These are phyloP conservation scores for Cryptococcus sp. DNA, from an alignment of 1,284 basidiomycete species.

Conservation along the genomic window DNA sequence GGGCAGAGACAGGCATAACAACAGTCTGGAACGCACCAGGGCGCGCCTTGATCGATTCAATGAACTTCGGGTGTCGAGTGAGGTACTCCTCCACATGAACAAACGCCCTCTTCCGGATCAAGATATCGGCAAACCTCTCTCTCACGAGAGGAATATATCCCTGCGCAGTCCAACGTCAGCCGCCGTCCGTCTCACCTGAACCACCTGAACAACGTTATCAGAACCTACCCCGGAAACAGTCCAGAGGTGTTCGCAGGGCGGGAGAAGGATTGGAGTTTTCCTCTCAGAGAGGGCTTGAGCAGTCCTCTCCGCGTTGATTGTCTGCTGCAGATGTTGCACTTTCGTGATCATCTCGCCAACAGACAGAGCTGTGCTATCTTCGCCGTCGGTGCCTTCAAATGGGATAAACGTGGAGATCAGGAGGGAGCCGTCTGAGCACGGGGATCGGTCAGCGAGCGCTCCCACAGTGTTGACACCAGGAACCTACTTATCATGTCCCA, in stretches of 20 bases:
- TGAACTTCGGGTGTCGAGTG: constrained; percentile 46
- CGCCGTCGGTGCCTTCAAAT: constrained; percentile 50
- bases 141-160: constrained; percentile 43
- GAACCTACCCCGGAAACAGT: constrained; percentile 44
- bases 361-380: constrained; percentile 44
- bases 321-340: constrained; percentile 35
- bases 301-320: constrained; percentile 35
- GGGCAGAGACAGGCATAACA: not conserved
- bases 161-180: constrained; percentile 9
- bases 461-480: too few relatives aligned
- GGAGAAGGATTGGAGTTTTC: constrained; percentile 26
- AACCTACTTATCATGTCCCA: constrained; percentile 47
- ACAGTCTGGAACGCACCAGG: constrained; percentile 24
- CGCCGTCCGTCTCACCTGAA: not conserved
- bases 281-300: constrained; percentile 16
- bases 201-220: not conserved
- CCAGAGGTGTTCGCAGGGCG: constrained; percentile 49
- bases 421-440: constrained; percentile 39
- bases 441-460: too few relatives aligned
- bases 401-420: constrained; percentile 49
- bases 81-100: constrained; percentile 50
- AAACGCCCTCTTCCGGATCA: constrained; percentile 46
- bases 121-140: constrained; percentile 46
- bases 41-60: constrained; percentile 37
- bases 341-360: constrained; percentile 50